phyloP scores from a whole-genome alignment of 495 filamentous ascomycete genomes.

The Aspergillus saccharolyticus region DNA sequence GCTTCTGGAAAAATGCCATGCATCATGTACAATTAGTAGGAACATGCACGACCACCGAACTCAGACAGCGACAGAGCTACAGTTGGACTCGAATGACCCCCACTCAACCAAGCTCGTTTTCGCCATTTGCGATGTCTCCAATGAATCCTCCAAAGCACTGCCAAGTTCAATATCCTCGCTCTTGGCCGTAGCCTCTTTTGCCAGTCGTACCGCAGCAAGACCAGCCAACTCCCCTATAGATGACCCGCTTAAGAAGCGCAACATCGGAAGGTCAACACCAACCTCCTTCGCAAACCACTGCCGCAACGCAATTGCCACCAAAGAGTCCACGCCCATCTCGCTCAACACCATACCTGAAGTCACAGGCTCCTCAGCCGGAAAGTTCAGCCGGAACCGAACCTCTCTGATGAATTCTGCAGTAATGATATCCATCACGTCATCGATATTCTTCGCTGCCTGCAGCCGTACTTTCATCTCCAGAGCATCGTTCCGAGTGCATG shows the following conservation, averaged over 20 bases:
- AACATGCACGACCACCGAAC: no score
- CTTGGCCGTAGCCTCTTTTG: neutral
- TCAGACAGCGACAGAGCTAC: no score
- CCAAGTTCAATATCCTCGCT: neutral
- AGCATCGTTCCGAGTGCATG: neutral
- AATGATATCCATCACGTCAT: neutral
- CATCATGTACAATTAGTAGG: no score
- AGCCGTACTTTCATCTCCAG: neutral
- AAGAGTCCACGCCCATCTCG: constrained; percentile 26
- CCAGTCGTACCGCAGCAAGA: neutral
- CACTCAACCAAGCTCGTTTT: neutral
- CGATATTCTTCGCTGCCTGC: neutral
- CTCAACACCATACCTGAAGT: neutral
- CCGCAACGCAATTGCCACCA: constrained; percentile 33
- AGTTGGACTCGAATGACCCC: neutral
- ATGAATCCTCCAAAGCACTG: neutral
- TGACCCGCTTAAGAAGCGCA: constrained; percentile 2
- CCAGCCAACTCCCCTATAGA: neutral
- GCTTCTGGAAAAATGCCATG: no score
- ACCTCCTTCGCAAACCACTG: constrained; percentile 35
- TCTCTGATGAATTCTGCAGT: neutral
- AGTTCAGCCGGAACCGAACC: neutral
- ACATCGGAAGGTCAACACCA: constrained; percentile 40
- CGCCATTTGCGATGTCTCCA: neutral
- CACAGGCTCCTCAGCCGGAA: neutral